Conservation (phyloP, 108 stramenopile species). For the Conticribra guillardii region DNA sequence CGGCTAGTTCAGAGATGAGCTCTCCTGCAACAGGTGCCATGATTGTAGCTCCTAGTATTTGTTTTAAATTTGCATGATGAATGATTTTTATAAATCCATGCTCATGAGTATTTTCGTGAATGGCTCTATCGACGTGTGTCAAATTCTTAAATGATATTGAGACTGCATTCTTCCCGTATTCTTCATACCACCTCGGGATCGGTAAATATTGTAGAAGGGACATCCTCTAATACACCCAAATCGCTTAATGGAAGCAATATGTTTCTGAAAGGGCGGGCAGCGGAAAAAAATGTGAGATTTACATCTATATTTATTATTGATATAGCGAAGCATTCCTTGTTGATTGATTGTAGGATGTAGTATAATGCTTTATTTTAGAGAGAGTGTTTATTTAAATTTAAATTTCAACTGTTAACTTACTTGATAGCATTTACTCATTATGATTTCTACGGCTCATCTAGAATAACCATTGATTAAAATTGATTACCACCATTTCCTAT, state of each 20-base stretch:
- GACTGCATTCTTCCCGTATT: conserved; percentile 70
- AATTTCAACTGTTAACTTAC: no score
- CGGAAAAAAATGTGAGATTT: no score
- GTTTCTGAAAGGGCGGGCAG: no score
- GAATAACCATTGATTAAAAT: no score
- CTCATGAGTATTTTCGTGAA: conserved; percentile 47
- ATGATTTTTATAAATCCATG: conserved; percentile 66
- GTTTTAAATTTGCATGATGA: conserved; percentile 33
- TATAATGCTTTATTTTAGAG: no score
- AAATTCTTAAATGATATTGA: conserved; percentile 60
- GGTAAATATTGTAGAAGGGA: conserved; percentile 85
- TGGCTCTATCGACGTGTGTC: conserved; percentile 51
- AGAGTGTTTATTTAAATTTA: no score
- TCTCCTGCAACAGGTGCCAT: conserved; percentile 68
- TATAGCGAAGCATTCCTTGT: no score
- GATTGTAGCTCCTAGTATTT: conserved; percentile 67
- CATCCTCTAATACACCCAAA: conserved; percentile 52
- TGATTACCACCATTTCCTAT: no score
- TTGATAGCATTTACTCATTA: no score
- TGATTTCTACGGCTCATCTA: no score
- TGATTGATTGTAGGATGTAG: no score
- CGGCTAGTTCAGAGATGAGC: conserved; percentile 61
- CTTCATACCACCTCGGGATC: conserved; percentile 76
- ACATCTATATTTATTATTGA: no score
- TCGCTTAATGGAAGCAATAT: conserved; percentile 75